phyloP scores from a whole-genome alignment of 768 basidiomycete species.

The Tulasnella sp. region DNA sequence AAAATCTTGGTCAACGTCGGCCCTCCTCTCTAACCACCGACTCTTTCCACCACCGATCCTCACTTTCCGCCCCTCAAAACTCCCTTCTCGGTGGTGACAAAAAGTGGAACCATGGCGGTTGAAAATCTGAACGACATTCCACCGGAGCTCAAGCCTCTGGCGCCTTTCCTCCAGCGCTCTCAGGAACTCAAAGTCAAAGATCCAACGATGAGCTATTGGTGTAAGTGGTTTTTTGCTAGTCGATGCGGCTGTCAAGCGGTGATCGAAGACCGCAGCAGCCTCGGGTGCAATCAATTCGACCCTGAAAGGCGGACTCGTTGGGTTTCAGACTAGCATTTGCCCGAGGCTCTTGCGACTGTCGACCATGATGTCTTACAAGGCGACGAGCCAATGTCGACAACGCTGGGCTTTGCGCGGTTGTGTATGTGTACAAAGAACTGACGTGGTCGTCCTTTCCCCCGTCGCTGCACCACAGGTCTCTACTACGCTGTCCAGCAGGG shows the following conservation, averaged over 20 bases:
- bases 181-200: conserved; percentile 78
- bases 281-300: conserved; percentile 5
- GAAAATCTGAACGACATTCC: conserved; percentile 23
- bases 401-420: background rate
- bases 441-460: background rate
- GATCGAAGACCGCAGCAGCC: background rate
- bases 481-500: conserved; percentile 90
- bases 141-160: conserved; percentile 42
- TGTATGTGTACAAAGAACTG: background rate
- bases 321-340: conserved; percentile 1
- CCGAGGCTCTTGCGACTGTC: background rate
- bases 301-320: background rate
- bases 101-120: background rate
- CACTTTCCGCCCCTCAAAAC: background rate
- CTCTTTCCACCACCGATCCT: background rate
- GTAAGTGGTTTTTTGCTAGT: conserved; percentile 43
- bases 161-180: conserved; percentile 82
- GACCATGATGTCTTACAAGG: background rate
- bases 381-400: background rate
- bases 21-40: background rate
- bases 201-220: conserved; percentile 91
- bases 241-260: background rate
- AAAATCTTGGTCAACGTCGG: background rate
- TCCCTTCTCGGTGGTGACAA: background rate
- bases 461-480: conserved; percentile 47